Evolutionary conservation across 768 basidiomycete species (phyloP), one percentile per base, ranked within the genome.

Genomic region (Botryobasidium botryosum): DNA sequence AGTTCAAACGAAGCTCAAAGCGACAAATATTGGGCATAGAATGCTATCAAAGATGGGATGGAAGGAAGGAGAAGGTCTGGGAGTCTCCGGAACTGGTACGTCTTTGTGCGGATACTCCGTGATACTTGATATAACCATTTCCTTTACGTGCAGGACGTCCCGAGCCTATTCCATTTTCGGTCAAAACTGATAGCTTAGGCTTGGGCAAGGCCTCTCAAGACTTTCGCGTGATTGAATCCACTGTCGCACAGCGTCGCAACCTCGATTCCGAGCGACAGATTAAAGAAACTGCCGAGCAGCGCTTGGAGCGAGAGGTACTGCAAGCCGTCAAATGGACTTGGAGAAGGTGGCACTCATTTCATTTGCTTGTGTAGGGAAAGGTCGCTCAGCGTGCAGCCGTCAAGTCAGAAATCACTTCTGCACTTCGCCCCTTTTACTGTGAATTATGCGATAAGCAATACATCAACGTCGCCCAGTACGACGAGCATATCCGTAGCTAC

Each of bases 391-490:
- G 70, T 49, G 70, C 67, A 7, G 79, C 78, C 7, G 62, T 85
- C 32, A 68, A 74, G 52, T 68, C 66, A 23, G 80, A 87, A 57
- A 73, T 88, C 25, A 71, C 70, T 1, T 67, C 68, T 39, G 75
- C 75, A 4, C 67, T 87, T 38, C 68, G 69, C 26, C 68, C 80
- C 6, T 87, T 87, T 61, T 86, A 85, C 56, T 88, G 85, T 57
- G 61, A 67, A 21, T 68, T 85, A 17, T 88, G 85, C 63, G 82
- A 85, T 50, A 86, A 86, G 57, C 85, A 88, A 57, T 87, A 86
- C 63, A 71, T 77, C 58, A 87, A 70, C 40, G 80, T 87, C 17
- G 75, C 81, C 0, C 84, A 85, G 55, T 88, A 82, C 53, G 85
- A 87, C 51, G 85, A 87, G 55, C 85, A 88, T 59, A 82, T 55